A percentile compares a stretch with the other conserved stretches of the same genome.
These are phyloP conservation scores for Chrysoporthe cubensis DNA, from an alignment of 2,329 filamentous ascomycete species.

Conservation along the genomic window DNA sequence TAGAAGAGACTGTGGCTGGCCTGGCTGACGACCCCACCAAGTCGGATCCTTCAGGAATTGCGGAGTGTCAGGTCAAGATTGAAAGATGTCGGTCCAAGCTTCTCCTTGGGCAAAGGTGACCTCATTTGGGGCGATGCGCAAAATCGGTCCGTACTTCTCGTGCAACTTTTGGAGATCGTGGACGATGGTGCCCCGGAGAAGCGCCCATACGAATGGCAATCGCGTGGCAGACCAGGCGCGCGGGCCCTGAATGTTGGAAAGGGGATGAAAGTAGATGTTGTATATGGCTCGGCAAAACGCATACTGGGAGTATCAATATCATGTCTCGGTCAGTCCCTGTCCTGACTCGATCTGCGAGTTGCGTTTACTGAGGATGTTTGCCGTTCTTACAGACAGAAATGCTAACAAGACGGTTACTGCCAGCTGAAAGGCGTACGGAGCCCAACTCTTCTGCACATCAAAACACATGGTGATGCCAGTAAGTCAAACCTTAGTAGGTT, in stretches of 20 bases:
- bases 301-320: not conserved
- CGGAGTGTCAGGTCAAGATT: conserved; percentile 9
- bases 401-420: not conserved
- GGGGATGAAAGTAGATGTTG: conserved; percentile 30
- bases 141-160: conserved; percentile 25
- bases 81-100: conserved; percentile 15
- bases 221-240: conserved; percentile 27
- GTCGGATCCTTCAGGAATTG: conserved; percentile 36
- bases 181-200: conserved; percentile 30
- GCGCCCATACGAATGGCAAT: conserved; percentile 26
- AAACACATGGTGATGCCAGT: not conserved
- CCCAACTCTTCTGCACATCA: not conserved
- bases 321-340: not conserved
- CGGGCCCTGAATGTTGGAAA: conserved; percentile 29
- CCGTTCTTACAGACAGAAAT: not conserved
- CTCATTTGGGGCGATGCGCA: conserved; percentile 32
- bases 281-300: conserved; percentile 21
- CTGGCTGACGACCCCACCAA: conserved; percentile 36
- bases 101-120: conserved; percentile 17
- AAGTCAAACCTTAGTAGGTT: not conserved
- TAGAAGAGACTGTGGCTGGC: conserved; percentile 31
- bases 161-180: conserved; percentile 30
- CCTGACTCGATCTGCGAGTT: not conserved
- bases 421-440: not conserved
- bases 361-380: not conserved